These are phyloP conservation scores for Cardamine occulta DNA, from an alignment of 345 rosid species.

Conservation along the genomic window DNA sequence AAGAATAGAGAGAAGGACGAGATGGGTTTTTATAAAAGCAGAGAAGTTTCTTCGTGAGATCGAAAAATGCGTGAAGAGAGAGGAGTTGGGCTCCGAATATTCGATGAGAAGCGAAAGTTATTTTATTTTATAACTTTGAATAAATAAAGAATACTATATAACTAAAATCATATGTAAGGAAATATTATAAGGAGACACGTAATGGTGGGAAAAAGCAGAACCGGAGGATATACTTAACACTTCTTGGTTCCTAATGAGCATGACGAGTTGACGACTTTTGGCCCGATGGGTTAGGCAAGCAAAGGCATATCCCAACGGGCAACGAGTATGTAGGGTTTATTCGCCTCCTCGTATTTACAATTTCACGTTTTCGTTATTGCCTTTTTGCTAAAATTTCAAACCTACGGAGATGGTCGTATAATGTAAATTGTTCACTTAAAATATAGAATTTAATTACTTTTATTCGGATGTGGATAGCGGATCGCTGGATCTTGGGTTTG, in stretches of 20 bases:
- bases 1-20: background rate
- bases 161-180: background rate
- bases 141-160: background rate
- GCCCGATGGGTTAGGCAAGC: conserved; percentile 26
- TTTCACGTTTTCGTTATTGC: background rate
- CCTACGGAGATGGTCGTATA: background rate
- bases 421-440: background rate
- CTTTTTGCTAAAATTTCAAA: background rate
- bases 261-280: conserved; percentile 40
- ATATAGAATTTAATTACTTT: background rate
- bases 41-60: conserved; percentile 11
- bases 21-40: conserved; percentile 26
- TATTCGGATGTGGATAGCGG: background rate
- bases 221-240: conserved; percentile 39
- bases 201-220: conserved; percentile 35
- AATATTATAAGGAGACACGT: conserved; percentile 34
- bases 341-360: background rate
- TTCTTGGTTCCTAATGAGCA: conserved; percentile 4
- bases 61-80: conserved; percentile 1
- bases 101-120: conserved; percentile 29
- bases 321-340: conserved; percentile 27
- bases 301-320: conserved; percentile 39
- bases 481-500: background rate
- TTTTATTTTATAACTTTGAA: conserved; percentile 4
- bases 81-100: conserved; percentile 33